phyloP scores from a whole-genome alignment of 2,329 filamentous ascomycete species.

The Exophiala viscosa region DNA sequence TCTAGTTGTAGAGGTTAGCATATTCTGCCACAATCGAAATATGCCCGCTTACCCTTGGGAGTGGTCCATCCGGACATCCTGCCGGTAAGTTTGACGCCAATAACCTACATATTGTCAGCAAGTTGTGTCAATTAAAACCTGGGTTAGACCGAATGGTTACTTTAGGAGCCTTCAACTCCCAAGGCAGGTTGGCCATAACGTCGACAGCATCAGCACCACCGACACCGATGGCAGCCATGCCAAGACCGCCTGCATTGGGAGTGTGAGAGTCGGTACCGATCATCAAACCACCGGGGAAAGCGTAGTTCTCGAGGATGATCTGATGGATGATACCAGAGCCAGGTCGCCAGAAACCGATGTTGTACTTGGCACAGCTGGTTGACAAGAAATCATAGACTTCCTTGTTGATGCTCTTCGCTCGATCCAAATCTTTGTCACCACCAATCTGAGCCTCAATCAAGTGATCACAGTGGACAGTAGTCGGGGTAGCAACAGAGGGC shows the following conservation, averaged over 20 bases:
- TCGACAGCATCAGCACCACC: slow-evolving; percentile 98
- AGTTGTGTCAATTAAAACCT: too few relatives aligned
- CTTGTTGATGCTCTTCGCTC: slow-evolving; percentile 93
- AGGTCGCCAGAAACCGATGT: slow-evolving; percentile 99
- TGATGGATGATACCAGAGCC: slow-evolving; percentile 99
- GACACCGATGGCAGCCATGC: slow-evolving; percentile 92
- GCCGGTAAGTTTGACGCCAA: slow-evolving; percentile 93
- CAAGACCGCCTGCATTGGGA: slow-evolving; percentile 82
- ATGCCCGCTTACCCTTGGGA: slow-evolving; percentile 69
- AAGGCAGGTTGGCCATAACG: slow-evolving; percentile 94
- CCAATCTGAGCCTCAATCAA: slow-evolving; percentile 97
- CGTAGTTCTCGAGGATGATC: slow-evolving; percentile 97
- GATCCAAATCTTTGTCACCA: slow-evolving; percentile 86
- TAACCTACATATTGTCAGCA: slow-evolving; percentile 34
- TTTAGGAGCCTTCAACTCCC: slow-evolving; percentile 98
- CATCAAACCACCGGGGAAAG: slow-evolving; percentile 95
- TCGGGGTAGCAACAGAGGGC: slow-evolving; percentile 88
- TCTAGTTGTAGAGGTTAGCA: slow-evolving; percentile 50
- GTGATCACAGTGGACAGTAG: slow-evolving; percentile 97
- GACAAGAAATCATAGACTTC: slow-evolving; percentile 98
- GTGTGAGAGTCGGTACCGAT: slow-evolving; percentile 99
- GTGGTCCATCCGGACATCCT: slow-evolving; percentile 84
- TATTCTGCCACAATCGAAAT: background rate
- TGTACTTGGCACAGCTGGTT: slow-evolving; percentile 94
- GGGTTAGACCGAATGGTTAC: slow-evolving; percentile 39